These are phyloP conservation scores for Aspergillus bertholletiae DNA, from an alignment of 495 filamentous ascomycete genomes.

Conservation along the genomic window DNA sequence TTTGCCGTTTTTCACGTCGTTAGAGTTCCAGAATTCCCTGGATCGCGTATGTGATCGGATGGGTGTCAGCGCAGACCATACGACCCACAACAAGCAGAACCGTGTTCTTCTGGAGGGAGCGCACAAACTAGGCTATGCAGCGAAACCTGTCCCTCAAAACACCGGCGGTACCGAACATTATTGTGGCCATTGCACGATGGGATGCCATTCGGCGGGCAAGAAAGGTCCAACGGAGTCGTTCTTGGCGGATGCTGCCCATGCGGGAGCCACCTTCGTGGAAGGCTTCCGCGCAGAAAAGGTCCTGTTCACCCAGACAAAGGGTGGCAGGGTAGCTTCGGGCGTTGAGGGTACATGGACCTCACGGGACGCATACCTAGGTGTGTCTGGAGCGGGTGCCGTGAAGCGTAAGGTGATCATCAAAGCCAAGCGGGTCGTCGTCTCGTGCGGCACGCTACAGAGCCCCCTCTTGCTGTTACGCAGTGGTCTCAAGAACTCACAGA, in stretches of 20 bases:
- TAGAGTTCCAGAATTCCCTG: slow-evolving; percentile 70
- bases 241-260: slow-evolving; percentile 70
- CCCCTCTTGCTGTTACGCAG: slow-evolving; percentile 74
- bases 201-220: slow-evolving; percentile 70
- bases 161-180: slow-evolving; percentile 64
- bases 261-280: slow-evolving; percentile 77
- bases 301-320: slow-evolving; percentile 55
- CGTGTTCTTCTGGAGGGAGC: slow-evolving; percentile 68
- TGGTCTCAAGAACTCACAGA: slow-evolving; percentile 70
- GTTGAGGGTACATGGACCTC: slow-evolving; percentile 72
- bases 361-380: slow-evolving; percentile 57
- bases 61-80: slow-evolving; percentile 67
- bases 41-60: slow-evolving; percentile 72
- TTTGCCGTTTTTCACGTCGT: slow-evolving; percentile 73
- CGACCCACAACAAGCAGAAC: slow-evolving; percentile 70
- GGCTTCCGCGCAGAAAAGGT: slow-evolving; percentile 67
- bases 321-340: slow-evolving; percentile 59
- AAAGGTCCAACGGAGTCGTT: slow-evolving; percentile 74
- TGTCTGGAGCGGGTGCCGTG: slow-evolving; percentile 44
- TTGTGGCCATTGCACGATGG: slow-evolving; percentile 75
- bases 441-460: slow-evolving; percentile 67
- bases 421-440: slow-evolving; percentile 79
- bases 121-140: slow-evolving; percentile 68
- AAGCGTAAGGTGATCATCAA: slow-evolving; percentile 63
- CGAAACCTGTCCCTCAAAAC: slow-evolving; percentile 75